A percentile compares a stretch with the other conserved stretches of the same genome.
Evolutionary conservation across 2,329 filamentous ascomycete species (phyloP).

Genomic region (Fusarium pseudograminearum): DNA sequence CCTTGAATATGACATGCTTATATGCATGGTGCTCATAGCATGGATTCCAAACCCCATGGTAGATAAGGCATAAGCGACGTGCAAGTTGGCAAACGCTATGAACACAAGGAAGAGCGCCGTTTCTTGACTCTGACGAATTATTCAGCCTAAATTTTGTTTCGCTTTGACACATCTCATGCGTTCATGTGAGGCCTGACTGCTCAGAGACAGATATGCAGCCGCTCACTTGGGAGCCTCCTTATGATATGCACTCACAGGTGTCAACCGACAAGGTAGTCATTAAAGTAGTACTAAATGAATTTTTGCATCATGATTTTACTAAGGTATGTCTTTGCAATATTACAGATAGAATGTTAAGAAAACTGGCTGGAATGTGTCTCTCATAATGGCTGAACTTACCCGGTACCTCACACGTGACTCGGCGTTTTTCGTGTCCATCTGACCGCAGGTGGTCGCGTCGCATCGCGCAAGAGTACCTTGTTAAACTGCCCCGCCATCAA

Average conservation of each 20-base stretch:
- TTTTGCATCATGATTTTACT: background rate
- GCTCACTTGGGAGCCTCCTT: too few relatives aligned
- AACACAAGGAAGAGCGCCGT: background rate
- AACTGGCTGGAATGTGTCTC: background rate
- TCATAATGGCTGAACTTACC: background rate
- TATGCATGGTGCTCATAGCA: background rate
- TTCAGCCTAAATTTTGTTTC: background rate
- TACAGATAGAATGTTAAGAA: background rate
- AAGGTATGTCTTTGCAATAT: background rate
- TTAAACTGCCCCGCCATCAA: slow-evolving; percentile 22
- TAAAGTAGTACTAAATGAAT: too few relatives aligned
- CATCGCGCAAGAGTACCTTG: slow-evolving; percentile 21
- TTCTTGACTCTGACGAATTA: background rate
- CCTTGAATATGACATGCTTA: background rate
- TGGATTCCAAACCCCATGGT: background rate
- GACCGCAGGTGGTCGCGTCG: slow-evolving; percentile 32
- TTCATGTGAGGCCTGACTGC: background rate
- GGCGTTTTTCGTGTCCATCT: slow-evolving; percentile 44
- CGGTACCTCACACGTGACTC: slow-evolving; percentile 40
- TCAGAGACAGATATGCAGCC: too few relatives aligned
- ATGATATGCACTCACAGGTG: too few relatives aligned
- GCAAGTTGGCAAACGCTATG: background rate
- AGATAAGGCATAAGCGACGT: background rate
- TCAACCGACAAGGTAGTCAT: background rate
- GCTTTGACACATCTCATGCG: background rate